Base-by-base conservation (phyloP, 257 asterid genomes). In the Capsicum pubescens region DNA sequence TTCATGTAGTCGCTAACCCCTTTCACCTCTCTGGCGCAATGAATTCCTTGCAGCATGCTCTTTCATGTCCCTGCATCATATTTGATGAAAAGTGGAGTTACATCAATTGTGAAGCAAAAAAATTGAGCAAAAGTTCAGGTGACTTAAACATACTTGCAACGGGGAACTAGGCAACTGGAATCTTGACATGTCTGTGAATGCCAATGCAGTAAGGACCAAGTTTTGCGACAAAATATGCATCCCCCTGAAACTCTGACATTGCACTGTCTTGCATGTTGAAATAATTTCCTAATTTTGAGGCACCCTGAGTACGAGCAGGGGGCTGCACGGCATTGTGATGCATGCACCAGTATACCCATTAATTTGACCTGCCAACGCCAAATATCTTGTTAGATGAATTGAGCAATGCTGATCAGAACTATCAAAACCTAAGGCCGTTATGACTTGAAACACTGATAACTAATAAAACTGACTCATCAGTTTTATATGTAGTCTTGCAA, bases 121-220 rank as follows among this genome's bases (percentile, higher is more conserved):
- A 42, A 16, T 61, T 57, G 76, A 26, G 15, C 35, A 68, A 64
- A 76, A 88, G 26, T 68, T 78, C 26, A 74, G 69, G 66, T 39
- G 44, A 35, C 16, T 19, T 64, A 8, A 79, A 86, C 89, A 63
- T 86, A 91, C 94, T 12, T 82, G 94, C 97, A 93, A 8, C 91
- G 91, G 14, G 97, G 95, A 46, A 93, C 82, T 16, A 5, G 46
- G 86, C 97, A 93, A 60, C 78, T 71, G 19, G 84, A 54, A 82
- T 87, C 88, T 54, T 50, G 68, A 86, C 97, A 93, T 11, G 16
- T 61, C 21, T 80, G 52, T 8, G 93, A 61, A 87, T 93, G 97
- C 70, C 76, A 15, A 39, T 9, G 74, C 74, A 91, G 81, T 68
- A 89, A n/a, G 46, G 4, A 32, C 97, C 97, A 90, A 56, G 81